Evolutionary conservation across 1,139 yeast genomes (phyloP).

Genomic region (Suhomyces taliae): DNA sequence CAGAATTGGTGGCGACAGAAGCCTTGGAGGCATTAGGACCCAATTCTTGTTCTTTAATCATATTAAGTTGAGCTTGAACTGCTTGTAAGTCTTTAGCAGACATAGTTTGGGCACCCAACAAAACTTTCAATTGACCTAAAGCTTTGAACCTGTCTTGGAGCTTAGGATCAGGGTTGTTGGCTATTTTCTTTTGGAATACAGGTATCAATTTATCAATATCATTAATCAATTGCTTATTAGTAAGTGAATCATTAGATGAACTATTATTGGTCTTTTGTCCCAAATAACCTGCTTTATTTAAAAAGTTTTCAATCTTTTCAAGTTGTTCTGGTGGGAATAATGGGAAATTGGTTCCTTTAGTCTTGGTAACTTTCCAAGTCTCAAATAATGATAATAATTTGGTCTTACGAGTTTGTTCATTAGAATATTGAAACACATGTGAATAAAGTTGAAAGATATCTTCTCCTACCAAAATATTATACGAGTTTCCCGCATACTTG

Average conservation of each 20-base stretch:
- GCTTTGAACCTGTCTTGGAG: constrained; percentile 41
- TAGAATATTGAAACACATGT: constrained; percentile 74
- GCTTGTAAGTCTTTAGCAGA: constrained; percentile 43
- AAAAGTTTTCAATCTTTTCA: constrained; percentile 70
- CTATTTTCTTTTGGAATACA: constrained; percentile 33
- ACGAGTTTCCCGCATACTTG: constrained; percentile 87
- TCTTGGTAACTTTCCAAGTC: constrained; percentile 71
- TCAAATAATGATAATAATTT: constrained; percentile 76
- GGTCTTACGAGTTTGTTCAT: constrained; percentile 63
- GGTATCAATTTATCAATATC: constrained; percentile 48
- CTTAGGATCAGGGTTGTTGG: constrained; percentile 33
- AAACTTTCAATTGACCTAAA: constrained; percentile 41
- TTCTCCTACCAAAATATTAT: constrained; percentile 69
- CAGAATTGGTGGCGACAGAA: constrained; percentile 2
- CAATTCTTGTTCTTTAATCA: constrained; percentile 38
- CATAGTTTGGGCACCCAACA: constrained; percentile 41
- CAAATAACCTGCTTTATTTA: constrained; percentile 45
- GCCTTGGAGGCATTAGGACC: constrained; percentile 10
- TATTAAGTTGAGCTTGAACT: constrained; percentile 36
- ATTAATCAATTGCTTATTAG: constrained; percentile 35
- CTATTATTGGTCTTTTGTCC: constrained; percentile 3
- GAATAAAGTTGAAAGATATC: constrained; percentile 69
- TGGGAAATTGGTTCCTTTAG: constrained; percentile 61
- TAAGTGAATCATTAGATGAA: constrained; percentile 4
- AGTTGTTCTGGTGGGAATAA: constrained; percentile 73